phyloP scores from a whole-genome alignment of 2,329 filamentous ascomycete genomes.

The Colletotrichum sp. region DNA sequence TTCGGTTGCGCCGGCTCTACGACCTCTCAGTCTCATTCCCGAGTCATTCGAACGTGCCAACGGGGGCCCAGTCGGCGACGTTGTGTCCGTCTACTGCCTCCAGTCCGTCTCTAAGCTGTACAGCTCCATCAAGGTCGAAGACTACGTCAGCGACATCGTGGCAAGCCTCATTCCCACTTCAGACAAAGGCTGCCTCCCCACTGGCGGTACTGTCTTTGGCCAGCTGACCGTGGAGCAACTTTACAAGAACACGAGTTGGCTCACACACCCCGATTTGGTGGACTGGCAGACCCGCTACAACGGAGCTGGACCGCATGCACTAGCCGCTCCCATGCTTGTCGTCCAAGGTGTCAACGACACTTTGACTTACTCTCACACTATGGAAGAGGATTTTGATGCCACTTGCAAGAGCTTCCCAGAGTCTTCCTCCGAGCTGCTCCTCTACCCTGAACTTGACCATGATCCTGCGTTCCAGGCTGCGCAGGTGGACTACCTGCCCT shows the following conservation, averaged over 20 bases:
- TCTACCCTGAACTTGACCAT: background rate
- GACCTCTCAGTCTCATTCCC: constrained; percentile 14
- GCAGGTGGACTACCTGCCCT: constrained; percentile 4
- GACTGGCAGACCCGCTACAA: constrained; percentile 12
- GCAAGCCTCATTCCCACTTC: background rate
- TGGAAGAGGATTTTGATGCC: background rate
- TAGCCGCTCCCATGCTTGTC: constrained; percentile 26
- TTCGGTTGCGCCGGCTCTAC: constrained; percentile 15
- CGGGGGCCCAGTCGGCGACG: background rate
- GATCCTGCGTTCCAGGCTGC: background rate
- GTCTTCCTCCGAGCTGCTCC: background rate
- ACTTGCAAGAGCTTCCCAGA: background rate
- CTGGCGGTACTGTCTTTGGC: constrained; percentile 5
- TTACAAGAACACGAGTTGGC: constrained; percentile 18
- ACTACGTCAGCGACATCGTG: constrained; percentile 18
- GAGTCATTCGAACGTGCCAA: background rate
- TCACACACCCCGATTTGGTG: background rate
- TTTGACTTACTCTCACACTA: constrained; percentile 5
- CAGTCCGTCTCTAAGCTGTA: constrained; percentile 18
- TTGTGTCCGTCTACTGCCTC: constrained; percentile 21
- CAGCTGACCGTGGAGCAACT: constrained; percentile 2
- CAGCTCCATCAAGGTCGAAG: constrained; percentile 11
- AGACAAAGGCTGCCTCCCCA: background rate
- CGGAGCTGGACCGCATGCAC: constrained; percentile 21
- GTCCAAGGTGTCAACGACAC: constrained; percentile 24